Evolutionary conservation across 352 stramenopile species (phyloP), one percentile per base, ranked within the genome.

Genomic region (Pythium utonaiense): DNA sequence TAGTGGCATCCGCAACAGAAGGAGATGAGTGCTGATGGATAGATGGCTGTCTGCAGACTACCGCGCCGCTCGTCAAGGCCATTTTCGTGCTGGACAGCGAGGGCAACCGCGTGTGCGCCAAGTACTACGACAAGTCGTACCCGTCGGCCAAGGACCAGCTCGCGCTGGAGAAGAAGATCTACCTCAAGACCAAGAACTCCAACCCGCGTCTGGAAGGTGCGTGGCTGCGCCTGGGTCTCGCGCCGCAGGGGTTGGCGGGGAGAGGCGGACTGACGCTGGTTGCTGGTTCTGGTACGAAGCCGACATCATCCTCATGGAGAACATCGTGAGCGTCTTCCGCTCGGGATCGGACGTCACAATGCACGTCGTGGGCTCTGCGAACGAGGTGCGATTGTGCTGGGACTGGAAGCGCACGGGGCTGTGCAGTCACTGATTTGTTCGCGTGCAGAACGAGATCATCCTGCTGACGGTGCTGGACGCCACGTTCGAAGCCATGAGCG

Each of bases 101-200:
- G 53, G 89, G 89, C 57, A 93, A 87, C 57, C 86, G 89, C 57
- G 77, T 97, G 62, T 93, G 88, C 53, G 86, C 89, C 70, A 97
- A 97, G 80, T 96, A 96, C 78, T 97, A 96, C 57, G 86, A 96
- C 70, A 90, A 91, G 70, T 88, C 82, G 66, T 94, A 94, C 66
- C 82, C 82, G 60, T 83, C 84, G 21, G 67, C 85, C 42, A 96
- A 92, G 71, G 86, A 94, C 41, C 87, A 97, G 62, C 70, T 91
- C 33, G 79, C 74, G 42, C 82, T 96, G 40, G 89, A 97, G 75
- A 93, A 93, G 67, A 96, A 95, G 73, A 74, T 97, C 36, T 93
- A 85, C 72, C 64, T 80, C 41, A 97, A 97, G 75, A 96, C 86
- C 42, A 96, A 96, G 71, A 94, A 92, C 71, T 88, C 80, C 21